phyloP scores from a whole-genome alignment of 495 filamentous ascomycete species.

The Tuber microsphaerosporum region DNA sequence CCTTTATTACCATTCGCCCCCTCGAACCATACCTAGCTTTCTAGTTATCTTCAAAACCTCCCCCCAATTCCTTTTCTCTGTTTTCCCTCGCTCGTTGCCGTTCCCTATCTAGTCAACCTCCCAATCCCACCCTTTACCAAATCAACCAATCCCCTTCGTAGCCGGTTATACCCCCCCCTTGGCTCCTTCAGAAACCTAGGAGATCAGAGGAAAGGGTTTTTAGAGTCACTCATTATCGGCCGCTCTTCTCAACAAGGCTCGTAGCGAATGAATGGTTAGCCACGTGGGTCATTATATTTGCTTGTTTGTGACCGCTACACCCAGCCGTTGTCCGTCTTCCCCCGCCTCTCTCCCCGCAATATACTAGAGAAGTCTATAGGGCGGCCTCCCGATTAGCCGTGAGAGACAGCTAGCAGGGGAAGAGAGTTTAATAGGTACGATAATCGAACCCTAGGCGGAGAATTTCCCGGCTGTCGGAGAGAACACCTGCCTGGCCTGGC shows the following conservation, averaged over 20 bases:
- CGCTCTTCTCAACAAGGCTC: slow-evolving; percentile 15
- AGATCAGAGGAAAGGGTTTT: slow-evolving; percentile 18
- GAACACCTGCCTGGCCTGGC: slow-evolving; percentile 20
- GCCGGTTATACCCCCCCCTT: background rate
- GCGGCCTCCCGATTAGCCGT: slow-evolving; percentile 33
- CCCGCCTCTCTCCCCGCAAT: slow-evolving; percentile 23
- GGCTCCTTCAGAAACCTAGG: slow-evolving; percentile 9
- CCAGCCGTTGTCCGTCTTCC: background rate
- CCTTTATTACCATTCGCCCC: background rate
- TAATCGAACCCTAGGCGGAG: slow-evolving; percentile 33
- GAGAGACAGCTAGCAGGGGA: slow-evolving; percentile 8
- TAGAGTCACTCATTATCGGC: slow-evolving; percentile 26
- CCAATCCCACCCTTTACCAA: background rate
- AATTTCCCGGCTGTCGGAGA: slow-evolving; percentile 37
- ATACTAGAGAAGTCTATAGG: slow-evolving; percentile 29
- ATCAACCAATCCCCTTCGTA: background rate
- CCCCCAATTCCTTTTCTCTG: background rate
- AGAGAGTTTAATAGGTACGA: slow-evolving; percentile 26
- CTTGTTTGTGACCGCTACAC: slow-evolving; percentile 20
- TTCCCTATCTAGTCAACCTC: background rate
- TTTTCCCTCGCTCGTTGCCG: background rate
- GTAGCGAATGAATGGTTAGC: slow-evolving; percentile 29
- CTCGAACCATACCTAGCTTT: background rate
- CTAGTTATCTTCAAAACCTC: background rate
- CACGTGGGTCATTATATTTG: slow-evolving; percentile 3